phyloP scores from a whole-genome alignment of 306 rosid species.

The Sophora flavescens region DNA sequence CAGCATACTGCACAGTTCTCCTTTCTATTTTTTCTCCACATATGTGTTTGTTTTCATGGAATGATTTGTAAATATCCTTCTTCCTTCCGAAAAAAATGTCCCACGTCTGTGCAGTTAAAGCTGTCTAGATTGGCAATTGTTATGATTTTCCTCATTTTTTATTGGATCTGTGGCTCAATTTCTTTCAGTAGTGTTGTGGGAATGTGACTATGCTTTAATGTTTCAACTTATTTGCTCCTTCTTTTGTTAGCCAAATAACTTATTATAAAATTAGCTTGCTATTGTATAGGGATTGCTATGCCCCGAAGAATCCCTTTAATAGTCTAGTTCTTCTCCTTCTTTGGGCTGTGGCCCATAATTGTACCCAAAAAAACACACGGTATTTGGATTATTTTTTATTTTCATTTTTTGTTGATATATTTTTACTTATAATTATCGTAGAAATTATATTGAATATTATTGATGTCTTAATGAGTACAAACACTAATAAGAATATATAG shows the following conservation, averaged over 20 bases:
- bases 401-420: too few species aligned
- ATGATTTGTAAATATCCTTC: conserved; percentile 29
- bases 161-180: conserved; percentile 20
- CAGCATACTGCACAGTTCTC: conserved; percentile 33
- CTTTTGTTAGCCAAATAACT: conserved; percentile 26
- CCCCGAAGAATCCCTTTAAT: too few species aligned
- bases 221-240: conserved; percentile 5
- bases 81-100: neutral
- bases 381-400: too few species aligned
- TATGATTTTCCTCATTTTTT: neutral
- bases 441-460: too few species aligned
- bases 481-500: too few species aligned
- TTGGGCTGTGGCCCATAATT: too few species aligned
- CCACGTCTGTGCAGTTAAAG: conserved; percentile 27
- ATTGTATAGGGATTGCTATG: too few species aligned
- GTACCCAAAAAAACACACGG: too few species aligned
- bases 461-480: too few species aligned
- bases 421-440: too few species aligned
- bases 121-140: conserved; percentile 36
- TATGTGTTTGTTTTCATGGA: conserved; percentile 39
- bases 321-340: too few species aligned
- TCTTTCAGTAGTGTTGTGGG: conserved; percentile 31
- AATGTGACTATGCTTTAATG: conserved; percentile 48
- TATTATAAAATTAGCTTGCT: conserved; percentile 20
- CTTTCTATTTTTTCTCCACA: neutral